Base-by-base conservation (phyloP, 371 early-diverging fungal species). In the Rhizopus delemar region DNA sequence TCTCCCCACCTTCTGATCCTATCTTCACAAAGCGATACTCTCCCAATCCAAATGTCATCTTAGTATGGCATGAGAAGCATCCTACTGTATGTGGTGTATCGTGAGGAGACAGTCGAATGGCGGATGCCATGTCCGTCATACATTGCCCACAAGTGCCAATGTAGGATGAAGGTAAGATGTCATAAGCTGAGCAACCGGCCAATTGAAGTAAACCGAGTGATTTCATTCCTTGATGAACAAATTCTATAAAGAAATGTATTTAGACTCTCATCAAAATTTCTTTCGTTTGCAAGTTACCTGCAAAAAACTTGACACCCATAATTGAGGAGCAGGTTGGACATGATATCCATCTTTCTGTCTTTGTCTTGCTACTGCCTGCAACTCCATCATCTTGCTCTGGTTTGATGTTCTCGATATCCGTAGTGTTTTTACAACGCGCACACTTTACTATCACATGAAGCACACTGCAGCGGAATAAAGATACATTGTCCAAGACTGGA, bases 171-270 rank as follows among this genome's bases (percentile, higher is more conserved):
- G 90, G 86, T 53, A 90, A 59, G 41, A 93, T 49, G 67, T 93
- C 92, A 62, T 86, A 74, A 2, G 84, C 78, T 9, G 80, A 68
- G 46, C 88, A 88, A 0, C 86, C 86, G 0, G 83, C 85, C 39
- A 88, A 65, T 60, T 95, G 93, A 16, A 94, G 59, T 52, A 82
- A 86, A 6, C 95, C 95, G 0, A 93, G 55, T 0, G 83, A 72
- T 8, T 65, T 62, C 0, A 83, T 79, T 22, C 71, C 75, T 33
- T 73, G 68, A 60, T 88, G 87, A 50, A 89, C 68, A 50, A 85
- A 75, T 39, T 84, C 86, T 22, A 22, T 51, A 82, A 63, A 11
- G 84, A 22, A 22, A 22, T 22, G 22, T 22, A 22, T 22, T 22
- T 69, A 69, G 75, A 86, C 41, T 81, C 67, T 6, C 81, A 33